These are phyloP conservation scores for Moringa oleifera DNA, from an alignment of 345 rosid species.

Conservation along the genomic window DNA sequence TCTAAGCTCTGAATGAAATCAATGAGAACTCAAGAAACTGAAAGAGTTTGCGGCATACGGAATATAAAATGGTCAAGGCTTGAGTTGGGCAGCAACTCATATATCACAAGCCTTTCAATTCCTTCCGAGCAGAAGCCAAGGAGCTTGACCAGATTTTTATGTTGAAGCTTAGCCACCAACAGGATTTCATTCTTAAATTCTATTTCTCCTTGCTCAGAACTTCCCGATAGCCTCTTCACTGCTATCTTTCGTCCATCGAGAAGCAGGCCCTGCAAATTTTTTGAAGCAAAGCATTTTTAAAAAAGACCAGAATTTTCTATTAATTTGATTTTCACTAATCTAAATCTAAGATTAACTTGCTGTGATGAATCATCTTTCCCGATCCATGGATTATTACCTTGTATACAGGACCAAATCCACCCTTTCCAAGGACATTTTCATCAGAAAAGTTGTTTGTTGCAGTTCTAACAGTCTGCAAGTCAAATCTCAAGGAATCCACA, in stretches of 20 bases:
- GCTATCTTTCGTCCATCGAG: conserved; percentile 19
- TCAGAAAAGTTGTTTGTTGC: not conserved
- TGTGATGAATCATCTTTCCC: no score
- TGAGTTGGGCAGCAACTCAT: conserved; percentile 24
- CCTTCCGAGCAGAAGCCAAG: conserved; percentile 20
- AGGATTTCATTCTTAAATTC: conserved; percentile 32
- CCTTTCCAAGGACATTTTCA: not conserved
- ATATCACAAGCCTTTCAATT: conserved; percentile 22
- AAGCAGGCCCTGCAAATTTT: conserved; percentile 13
- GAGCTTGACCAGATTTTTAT: conserved; percentile 23
- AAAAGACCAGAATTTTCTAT: no score
- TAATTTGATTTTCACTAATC: no score
- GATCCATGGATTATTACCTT: not conserved
- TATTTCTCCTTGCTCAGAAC: conserved; percentile 22
- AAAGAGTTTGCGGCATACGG: conserved; percentile 2
- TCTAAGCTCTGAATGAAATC: no score
- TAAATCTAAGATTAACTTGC: no score
- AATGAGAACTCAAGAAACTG: no score
- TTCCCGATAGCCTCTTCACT: conserved; percentile 20
- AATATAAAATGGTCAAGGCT: conserved; percentile 28
- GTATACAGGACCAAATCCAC: not conserved
- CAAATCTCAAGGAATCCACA: not conserved
- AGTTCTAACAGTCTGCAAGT: not conserved
- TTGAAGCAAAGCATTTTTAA: no score
- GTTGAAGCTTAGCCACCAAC: conserved; percentile 26